Base-by-base conservation (phyloP, 106 monocot species). In the Dendrobium catenatum region DNA sequence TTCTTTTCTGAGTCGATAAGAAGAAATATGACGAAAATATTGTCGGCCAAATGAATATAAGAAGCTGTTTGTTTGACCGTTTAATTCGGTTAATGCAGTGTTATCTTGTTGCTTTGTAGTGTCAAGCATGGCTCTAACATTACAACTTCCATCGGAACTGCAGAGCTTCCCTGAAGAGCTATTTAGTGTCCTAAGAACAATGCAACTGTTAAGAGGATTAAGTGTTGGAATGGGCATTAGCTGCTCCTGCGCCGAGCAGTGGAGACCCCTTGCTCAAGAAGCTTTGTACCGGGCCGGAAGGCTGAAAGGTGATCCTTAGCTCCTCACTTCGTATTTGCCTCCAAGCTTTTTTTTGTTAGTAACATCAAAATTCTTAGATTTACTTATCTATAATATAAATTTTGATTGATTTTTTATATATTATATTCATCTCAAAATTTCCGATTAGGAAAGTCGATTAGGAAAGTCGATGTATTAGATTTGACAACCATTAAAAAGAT, bases 121-220 rank as follows among this genome's bases (percentile, higher is more conserved):
- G 13, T 51, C 1, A 15, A 15, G 13, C 13, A 1, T 51, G 15
- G 51, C 13, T 51, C 51, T 83, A 43, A 83, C 72, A 2, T 29
- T 20, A 42, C 55, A 78, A 72, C 31, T 9, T 58, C 8, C 41
- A 2, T 59, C 16, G 22, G 42, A 15, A 64, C 13, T 72, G 19
- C 56, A 98, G 98, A 89, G 81, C 85, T 99, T 99, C 41, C 99
- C 99, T 6, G 99, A 99, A 83, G 99, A 99, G 82, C 81, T 99
- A 44, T 95, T 93, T 82, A 95, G 81, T 55, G 88, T 99, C 20
- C 85, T 99, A 4, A 93, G 99, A 73, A 95, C 99, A 59, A 83
- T 99, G 73, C 99, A 99, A 67, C 84, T 99, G 10, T 79, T 99
- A 37, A 85, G 99, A 87, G 99, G 99, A 31, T 85, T 99, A 41